Conservation (phyloP, 2,329 filamentous ascomycete species). For the Emericellopsis atlantica region DNA sequence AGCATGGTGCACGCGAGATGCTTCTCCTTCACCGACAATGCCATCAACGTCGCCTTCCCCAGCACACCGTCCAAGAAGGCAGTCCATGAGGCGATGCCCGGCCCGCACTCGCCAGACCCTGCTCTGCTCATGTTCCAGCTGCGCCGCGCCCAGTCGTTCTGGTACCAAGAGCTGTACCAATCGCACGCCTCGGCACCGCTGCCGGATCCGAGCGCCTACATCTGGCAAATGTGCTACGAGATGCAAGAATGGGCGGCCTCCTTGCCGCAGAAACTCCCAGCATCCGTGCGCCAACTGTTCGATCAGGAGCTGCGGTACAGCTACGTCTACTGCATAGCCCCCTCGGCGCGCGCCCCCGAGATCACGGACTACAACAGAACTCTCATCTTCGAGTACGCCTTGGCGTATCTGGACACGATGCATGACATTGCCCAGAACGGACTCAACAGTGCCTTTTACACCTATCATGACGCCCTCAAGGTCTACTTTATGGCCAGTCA, state of each 20-base stretch:
- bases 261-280: slow-evolving; percentile 54
- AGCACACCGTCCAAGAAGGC: slow-evolving; percentile 30
- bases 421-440: slow-evolving; percentile 49
- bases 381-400: slow-evolving; percentile 75
- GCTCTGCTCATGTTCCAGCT: slow-evolving; percentile 72
- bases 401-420: slow-evolving; percentile 69
- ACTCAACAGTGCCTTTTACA: slow-evolving; percentile 55
- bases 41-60: slow-evolving; percentile 70
- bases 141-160: slow-evolving; percentile 73
- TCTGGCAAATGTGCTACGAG: slow-evolving; percentile 63
- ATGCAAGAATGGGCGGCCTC: slow-evolving; percentile 73
- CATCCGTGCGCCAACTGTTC: slow-evolving; percentile 61
- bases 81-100: slow-evolving; percentile 27
- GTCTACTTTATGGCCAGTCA: slow-evolving; percentile 64
- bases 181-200: slow-evolving; percentile 53
- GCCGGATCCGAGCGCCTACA: slow-evolving; percentile 54
- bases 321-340: slow-evolving; percentile 79
- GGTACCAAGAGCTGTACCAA: slow-evolving; percentile 83
- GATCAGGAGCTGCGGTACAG: slow-evolving; percentile 84
- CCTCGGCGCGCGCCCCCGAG: slow-evolving; percentile 59
- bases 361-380: slow-evolving; percentile 66
- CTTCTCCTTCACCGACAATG: slow-evolving; percentile 89
- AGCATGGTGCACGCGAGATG: slow-evolving; percentile 79
- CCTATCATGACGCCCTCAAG: slow-evolving; percentile 77
- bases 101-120: slow-evolving; percentile 45